A percentile compares a stretch with the other conserved stretches of the same genome.
Evolutionary conservation across 73 alveolate genomes (phyloP).

Genomic region (Paramecium primaurelia): DNA sequence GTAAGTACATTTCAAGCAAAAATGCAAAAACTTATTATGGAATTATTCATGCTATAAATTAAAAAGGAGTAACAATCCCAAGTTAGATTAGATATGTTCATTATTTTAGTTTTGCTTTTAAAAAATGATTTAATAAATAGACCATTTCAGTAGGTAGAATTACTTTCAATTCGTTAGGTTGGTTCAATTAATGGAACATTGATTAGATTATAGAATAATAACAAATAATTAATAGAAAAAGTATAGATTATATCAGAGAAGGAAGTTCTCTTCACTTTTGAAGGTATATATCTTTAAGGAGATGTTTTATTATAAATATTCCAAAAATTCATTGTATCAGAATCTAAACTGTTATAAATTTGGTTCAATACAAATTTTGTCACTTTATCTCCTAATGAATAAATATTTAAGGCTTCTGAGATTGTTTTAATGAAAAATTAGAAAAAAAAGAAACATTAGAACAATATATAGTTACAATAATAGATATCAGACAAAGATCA

Average conservation of each 20-base stretch:
- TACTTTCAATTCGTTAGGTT: neutral
- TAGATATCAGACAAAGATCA: neutral
- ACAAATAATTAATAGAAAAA: neutral
- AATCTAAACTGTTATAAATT: conserved; percentile 1
- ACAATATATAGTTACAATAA: neutral
- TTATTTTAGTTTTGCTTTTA: conserved; percentile 43
- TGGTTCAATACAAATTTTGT: conserved; percentile 50
- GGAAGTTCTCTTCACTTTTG: neutral
- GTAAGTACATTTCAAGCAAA: conserved; percentile 71
- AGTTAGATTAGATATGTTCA: conserved; percentile 57
- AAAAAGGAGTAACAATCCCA: conserved; percentile 55
- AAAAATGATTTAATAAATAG: neutral
- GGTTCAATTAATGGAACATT: conserved; percentile 8
- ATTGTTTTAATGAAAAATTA: neutral
- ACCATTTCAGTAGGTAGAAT: neutral
- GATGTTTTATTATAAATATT: conserved; percentile 38
- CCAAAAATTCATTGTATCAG: neutral
- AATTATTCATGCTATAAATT: conserved; percentile 77
- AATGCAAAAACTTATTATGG: conserved; percentile 91
- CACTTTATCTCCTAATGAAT: neutral
- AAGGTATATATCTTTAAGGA: neutral
- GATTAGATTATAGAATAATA: neutral
- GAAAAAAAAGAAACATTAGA: neutral
- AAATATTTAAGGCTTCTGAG: neutral
- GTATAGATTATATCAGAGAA: neutral